Base-by-base conservation (phyloP, 176 grass and related monocot species). In the Musa itinerans region DNA sequence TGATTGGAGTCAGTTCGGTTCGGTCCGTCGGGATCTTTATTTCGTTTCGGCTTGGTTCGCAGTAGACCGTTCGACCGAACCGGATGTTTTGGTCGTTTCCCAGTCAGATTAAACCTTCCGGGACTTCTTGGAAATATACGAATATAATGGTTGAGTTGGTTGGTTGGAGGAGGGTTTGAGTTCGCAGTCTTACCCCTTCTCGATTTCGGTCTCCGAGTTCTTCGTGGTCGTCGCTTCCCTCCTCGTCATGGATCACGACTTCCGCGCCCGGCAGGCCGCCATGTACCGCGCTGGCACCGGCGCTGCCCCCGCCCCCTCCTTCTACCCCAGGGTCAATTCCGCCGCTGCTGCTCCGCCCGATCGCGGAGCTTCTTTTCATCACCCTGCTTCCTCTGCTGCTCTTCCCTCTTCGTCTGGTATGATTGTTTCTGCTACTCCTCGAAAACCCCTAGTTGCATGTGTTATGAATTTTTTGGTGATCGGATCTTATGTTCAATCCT, bases 251-350 rank as follows among this genome's bases (percentile, higher is more conserved):
- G 68, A 70, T 70, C 68, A 49, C 8, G 68, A 70, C 21, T 51
- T 19, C 48, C 34, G 68, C 10, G 51, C 50, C 48, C 48, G 17
- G 9, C 68, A 17, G 7, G 0, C 17, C 8, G 43, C 19, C 48
- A 19, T 50, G 29, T 70, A 70, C 48, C 68, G 68, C 68, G 57
- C 17, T 19, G 17, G 17, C 15, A 9, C 67, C 19, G 62, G 19
- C 19, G 8, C 61, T 21, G 20, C 68, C 48, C 16, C 15, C 4
- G 14, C 68, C 68, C 12, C 68, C 16, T 21, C 67, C 66, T 55
- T 78, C 53, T 83, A 83, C 56, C 81, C 75, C 24, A 55, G 75
- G 52, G 68, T 83, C 58, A 49, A 49, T 11, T 34, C 81, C 19
- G 72, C 68, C 6, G 67, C 65, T 3, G 17, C 16, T 7, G 9